phyloP scores from a whole-genome alignment of 2,329 filamentous ascomycete genomes.

The Colletotrichum lini region DNA sequence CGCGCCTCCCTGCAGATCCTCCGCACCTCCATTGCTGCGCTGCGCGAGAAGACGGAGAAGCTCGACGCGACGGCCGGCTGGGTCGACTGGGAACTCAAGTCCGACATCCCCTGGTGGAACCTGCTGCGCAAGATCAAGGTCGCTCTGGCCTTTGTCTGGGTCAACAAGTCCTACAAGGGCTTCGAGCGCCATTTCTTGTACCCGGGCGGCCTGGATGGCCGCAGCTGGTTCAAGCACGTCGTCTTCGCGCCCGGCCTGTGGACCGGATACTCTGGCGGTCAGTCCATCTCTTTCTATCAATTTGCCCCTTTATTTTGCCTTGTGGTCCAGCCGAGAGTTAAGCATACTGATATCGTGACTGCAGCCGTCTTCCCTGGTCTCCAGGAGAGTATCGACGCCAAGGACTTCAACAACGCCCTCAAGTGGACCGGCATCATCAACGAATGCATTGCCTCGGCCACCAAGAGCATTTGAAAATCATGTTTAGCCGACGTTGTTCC shows the following conservation, averaged over 20 bases:
- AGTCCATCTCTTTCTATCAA: constrained; percentile 48
- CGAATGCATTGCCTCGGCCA: constrained; percentile 63
- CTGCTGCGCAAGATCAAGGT: constrained; percentile 78
- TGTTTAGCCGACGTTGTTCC: background rate
- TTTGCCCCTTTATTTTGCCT: background rate
- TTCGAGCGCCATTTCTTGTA: constrained; percentile 88
- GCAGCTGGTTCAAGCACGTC: constrained; percentile 94
- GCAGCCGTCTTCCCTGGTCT: constrained; percentile 74
- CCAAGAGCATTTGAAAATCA: constrained; percentile 49
- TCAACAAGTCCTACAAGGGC: constrained; percentile 87
- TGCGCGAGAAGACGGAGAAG: constrained; percentile 57
- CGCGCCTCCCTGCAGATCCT: constrained; percentile 56
- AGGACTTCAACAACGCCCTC: constrained; percentile 70
- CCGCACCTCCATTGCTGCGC: constrained; percentile 53
- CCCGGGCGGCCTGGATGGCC: constrained; percentile 80
- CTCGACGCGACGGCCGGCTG: constrained; percentile 63
- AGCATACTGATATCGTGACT: constrained; percentile 35
- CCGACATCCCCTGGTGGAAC: constrained; percentile 83
- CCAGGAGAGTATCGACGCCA: constrained; percentile 72
- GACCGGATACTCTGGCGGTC: constrained; percentile 89
- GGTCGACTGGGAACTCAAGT: constrained; percentile 58
- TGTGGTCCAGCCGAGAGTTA: constrained; percentile 9
- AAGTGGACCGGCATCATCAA: constrained; percentile 74
- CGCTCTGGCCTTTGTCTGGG: constrained; percentile 72
- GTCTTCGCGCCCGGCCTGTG: constrained; percentile 92